These are phyloP conservation scores for Diaporthe sp. DNA, from an alignment of 2,329 filamentous ascomycete genomes.

Conservation along the genomic window DNA sequence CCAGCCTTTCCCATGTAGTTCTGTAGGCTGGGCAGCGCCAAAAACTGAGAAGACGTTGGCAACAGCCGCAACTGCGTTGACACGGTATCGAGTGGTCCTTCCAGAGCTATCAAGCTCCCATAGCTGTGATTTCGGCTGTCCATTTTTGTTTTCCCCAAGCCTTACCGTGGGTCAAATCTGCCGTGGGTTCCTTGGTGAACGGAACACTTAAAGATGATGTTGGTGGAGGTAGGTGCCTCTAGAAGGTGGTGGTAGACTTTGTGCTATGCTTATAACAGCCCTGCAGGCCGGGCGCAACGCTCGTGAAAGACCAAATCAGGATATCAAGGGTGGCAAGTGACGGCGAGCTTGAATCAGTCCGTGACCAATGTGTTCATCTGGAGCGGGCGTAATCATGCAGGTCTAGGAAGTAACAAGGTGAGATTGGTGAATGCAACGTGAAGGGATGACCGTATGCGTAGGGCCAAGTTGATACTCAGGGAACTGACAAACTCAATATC, in stretches of 20 bases:
- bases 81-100: constrained; percentile 67
- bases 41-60: constrained; percentile 68
- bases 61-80: constrained; percentile 72
- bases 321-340: constrained; percentile 8
- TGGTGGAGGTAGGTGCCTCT: not conserved
- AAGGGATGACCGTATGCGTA: constrained; percentile 17
- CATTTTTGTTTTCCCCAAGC: constrained; percentile 12
- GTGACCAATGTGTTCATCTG: constrained; percentile 18
- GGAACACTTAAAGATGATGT: not conserved
- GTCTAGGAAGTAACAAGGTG: constrained; percentile 24
- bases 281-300: not conserved
- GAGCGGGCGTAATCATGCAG: constrained; percentile 21
- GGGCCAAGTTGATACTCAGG: constrained; percentile 1
- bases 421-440: constrained; percentile 30
- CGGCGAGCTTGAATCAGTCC: constrained; percentile 7
- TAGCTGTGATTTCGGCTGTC: constrained; percentile 43
- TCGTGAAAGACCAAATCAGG: constrained; percentile 8
- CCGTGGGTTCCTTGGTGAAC: not conserved
- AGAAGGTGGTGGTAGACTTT: not conserved
- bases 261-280: constrained; percentile 1
- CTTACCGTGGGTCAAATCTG: not conserved
- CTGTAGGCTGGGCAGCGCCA: constrained; percentile 67
- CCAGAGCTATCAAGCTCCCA: constrained; percentile 71
- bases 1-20: constrained; percentile 56
- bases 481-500: constrained; percentile 13